Conservation (phyloP, 2,329 filamentous ascomycete species). For the Calonectria pseudoreteaudii region DNA sequence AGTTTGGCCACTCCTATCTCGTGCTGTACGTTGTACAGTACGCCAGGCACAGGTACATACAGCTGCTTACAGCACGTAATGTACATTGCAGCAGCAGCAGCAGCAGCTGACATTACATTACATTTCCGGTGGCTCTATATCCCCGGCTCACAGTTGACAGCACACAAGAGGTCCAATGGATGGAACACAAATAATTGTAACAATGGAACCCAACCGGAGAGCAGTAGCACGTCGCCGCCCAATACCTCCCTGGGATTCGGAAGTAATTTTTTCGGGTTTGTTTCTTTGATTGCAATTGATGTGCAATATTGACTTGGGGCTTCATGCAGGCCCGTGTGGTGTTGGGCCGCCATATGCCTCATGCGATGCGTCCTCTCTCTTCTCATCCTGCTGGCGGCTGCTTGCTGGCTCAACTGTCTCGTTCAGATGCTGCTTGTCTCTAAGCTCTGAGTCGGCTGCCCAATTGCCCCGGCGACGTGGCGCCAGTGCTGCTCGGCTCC, state of each 20-base stretch:
- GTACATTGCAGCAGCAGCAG: constrained; percentile 4
- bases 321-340: constrained; percentile 22
- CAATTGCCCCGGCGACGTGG: constrained; percentile 47
- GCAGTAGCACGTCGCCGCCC: constrained; percentile 14
- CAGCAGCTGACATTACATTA: constrained; percentile 1
- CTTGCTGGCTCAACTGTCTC: constrained; percentile 12
- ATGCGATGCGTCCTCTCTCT: constrained; percentile 21
- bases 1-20: constrained; percentile 1
- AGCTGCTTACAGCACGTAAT: constrained; percentile 12
- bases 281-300: constrained; percentile 5
- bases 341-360: constrained; percentile 47
- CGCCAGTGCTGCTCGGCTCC: constrained; percentile 37
- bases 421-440: constrained; percentile 12
- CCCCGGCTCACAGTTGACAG: not conserved
- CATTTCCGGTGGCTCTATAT: not conserved
- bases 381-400: not conserved
- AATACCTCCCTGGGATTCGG: constrained; percentile 15
- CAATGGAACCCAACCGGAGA: constrained; percentile 7
- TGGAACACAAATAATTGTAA: not conserved
- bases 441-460: constrained; percentile 35
- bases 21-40: not conserved
- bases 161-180: not conserved
- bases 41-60: constrained; percentile 5
- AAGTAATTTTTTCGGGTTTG: not conserved
- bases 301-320: constrained; percentile 5